Percentiles rank a stretch among this genome's conserved stretches.
phyloP scores from a whole-genome alignment of 345 rosid species.

The Salix dunnii region DNA sequence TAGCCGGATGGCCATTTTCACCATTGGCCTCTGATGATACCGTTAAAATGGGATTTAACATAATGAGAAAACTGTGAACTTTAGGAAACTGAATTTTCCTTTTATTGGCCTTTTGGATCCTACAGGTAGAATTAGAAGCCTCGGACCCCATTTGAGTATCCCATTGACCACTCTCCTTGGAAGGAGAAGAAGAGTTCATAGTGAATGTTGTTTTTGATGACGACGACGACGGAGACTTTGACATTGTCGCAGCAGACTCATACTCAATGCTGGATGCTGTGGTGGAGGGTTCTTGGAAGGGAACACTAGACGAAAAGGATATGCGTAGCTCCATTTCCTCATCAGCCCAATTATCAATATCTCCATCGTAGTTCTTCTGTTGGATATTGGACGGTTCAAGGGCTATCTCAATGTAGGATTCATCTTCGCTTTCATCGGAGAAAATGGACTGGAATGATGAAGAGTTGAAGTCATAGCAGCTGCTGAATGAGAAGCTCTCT shows the following conservation, averaged over 20 bases:
- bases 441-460: neutral
- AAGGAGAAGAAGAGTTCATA: conserved; percentile 4
- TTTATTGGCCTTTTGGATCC: neutral
- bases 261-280: neutral
- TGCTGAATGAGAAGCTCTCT: conserved; percentile 11
- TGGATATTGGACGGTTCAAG: conserved; percentile 14
- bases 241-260: neutral
- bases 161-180: neutral
- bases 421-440: conserved; percentile 24
- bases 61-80: conserved; percentile 9
- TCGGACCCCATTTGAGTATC: neutral
- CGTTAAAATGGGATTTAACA: conserved; percentile 12
- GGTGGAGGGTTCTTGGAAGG: neutral
- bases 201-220: neutral
- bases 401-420: conserved; percentile 39
- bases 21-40: conserved; percentile 3
- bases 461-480: conserved; percentile 12
- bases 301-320: conserved; percentile 25
- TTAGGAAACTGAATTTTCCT: conserved; percentile 24
- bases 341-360: neutral
- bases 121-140: neutral
- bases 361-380: neutral
- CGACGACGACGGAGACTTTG: neutral
- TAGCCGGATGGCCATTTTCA: neutral
- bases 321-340: conserved; percentile 25